Conservation (phyloP, 306 rosid species). For the Leucaena leucocephala region DNA sequence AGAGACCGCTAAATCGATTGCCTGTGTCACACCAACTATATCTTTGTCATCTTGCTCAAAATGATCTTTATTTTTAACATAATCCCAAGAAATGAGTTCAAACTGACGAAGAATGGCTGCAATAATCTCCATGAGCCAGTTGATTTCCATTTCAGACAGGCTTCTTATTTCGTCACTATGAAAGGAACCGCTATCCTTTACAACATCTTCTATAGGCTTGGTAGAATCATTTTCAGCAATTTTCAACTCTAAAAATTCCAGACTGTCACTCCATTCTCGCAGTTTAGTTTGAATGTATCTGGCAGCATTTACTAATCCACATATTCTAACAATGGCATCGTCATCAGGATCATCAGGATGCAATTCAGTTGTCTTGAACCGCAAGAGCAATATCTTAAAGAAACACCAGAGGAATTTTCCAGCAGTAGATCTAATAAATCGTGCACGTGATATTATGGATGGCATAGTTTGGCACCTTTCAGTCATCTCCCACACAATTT, state of each 20-base stretch:
- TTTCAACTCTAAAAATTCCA: constrained; percentile 73
- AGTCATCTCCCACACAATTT: constrained; percentile 67
- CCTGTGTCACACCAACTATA: constrained; percentile 35
- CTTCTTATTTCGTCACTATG: constrained; percentile 63
- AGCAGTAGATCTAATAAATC: constrained; percentile 65
- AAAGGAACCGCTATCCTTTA: constrained; percentile 43
- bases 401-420: constrained; percentile 74
- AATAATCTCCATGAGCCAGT: constrained; percentile 76
- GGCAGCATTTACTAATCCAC: constrained; percentile 66
- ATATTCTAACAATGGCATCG: constrained; percentile 44
- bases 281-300: constrained; percentile 61
- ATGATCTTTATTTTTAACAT: constrained; percentile 47
- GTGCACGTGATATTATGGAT: constrained; percentile 42
- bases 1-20: constrained; percentile 47
- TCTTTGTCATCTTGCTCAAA: constrained; percentile 41
- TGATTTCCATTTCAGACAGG: constrained; percentile 68
- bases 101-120: constrained; percentile 63
- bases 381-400: constrained; percentile 58
- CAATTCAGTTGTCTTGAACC: constrained; percentile 54
- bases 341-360: constrained; percentile 43
- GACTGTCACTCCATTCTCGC: constrained; percentile 68
- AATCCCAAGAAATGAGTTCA: constrained; percentile 63
- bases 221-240: constrained; percentile 58
- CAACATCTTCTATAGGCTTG: constrained; percentile 35
- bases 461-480: constrained; percentile 70